A percentile compares a stretch with the other conserved stretches of the same genome.
Evolutionary conservation across 768 basidiomycete genomes (phyloP).

Genomic region (Tricholoma terreum): DNA sequence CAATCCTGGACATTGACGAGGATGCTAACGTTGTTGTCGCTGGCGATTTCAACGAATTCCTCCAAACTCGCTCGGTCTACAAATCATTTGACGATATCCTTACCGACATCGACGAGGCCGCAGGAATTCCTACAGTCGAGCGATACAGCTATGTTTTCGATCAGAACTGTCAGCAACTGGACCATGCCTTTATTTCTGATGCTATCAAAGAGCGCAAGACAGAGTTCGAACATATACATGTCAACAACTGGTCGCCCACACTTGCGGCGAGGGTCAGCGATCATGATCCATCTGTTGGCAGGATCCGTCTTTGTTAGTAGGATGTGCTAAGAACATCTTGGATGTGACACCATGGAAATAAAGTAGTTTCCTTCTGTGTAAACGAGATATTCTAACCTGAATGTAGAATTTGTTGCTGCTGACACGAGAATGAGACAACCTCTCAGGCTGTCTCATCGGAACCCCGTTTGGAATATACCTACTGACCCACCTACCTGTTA

Average conservation of each 20-base stretch:
- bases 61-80: slow-evolving; percentile 51
- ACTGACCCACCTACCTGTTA: too few relatives aligned
- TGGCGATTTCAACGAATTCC: slow-evolving; percentile 63
- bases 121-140: slow-evolving; percentile 44
- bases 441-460: too few relatives aligned
- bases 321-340: neutral
- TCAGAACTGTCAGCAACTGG: slow-evolving; percentile 56
- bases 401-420: too few relatives aligned
- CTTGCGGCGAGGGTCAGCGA: slow-evolving; percentile 46
- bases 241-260: slow-evolving; percentile 54
- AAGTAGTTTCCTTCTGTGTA: too few relatives aligned
- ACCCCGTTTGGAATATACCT: too few relatives aligned
- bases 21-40: slow-evolving; percentile 50
- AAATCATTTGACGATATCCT: slow-evolving; percentile 38
- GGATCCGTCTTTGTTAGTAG: slow-evolving; percentile 42
- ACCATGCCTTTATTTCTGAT: slow-evolving; percentile 53
- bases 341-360: too few relatives aligned
- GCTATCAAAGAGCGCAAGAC: slow-evolving; percentile 40
- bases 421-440: too few relatives aligned
- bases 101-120: slow-evolving; percentile 50
- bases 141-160: slow-evolving; percentile 63
- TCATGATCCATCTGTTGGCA: slow-evolving; percentile 59
- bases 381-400: too few relatives aligned
- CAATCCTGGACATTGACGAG: slow-evolving; percentile 39
- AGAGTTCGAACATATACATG: slow-evolving; percentile 56